Percentiles rank a stretch among this genome's conserved stretches.
These are phyloP conservation scores for Endocladia muricata DNA, from an alignment of 31 red algal species.

Conservation along the genomic window DNA sequence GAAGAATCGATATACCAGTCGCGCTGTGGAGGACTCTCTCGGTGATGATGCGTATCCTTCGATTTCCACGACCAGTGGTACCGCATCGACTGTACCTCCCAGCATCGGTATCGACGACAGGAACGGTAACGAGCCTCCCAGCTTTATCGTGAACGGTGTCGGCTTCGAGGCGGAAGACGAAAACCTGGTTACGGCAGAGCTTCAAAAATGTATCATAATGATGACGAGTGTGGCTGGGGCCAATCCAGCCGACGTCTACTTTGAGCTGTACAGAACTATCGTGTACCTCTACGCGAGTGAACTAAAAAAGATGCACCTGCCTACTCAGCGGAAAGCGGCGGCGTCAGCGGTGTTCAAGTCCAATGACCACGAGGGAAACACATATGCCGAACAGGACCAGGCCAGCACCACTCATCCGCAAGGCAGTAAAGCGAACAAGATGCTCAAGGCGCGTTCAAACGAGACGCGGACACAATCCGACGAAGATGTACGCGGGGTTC, in stretches of 20 bases:
- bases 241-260: conserved; percentile 35
- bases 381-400: background rate
- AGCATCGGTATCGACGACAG: conserved; percentile 38
- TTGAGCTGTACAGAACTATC: conserved; percentile 43
- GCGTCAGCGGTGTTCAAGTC: background rate
- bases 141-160: background rate
- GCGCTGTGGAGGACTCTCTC: background rate
- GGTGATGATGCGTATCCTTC: conserved; percentile 38
- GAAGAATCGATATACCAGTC: conserved; percentile 11
- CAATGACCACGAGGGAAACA: background rate
- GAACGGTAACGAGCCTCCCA: conserved; percentile 19
- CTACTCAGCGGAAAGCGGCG: conserved; percentile 1
- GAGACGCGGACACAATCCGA: conserved; percentile 44
- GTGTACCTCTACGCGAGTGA: conserved; percentile 49
- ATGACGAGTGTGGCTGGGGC: conserved; percentile 27
- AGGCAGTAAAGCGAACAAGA: background rate
- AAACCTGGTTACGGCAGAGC: conserved; percentile 11
- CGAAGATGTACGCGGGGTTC: conserved; percentile 40
- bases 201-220: conserved; percentile 17
- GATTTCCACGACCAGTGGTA: background rate
- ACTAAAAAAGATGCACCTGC: conserved; percentile 21
- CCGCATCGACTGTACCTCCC: background rate
- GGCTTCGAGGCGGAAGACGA: conserved; percentile 41
- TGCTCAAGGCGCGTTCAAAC: background rate
- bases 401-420: background rate